Evolutionary conservation across 768 basidiomycete genomes (phyloP), one percentile per base, ranked within the genome.

Genomic region (Mycena epipterygia): DNA sequence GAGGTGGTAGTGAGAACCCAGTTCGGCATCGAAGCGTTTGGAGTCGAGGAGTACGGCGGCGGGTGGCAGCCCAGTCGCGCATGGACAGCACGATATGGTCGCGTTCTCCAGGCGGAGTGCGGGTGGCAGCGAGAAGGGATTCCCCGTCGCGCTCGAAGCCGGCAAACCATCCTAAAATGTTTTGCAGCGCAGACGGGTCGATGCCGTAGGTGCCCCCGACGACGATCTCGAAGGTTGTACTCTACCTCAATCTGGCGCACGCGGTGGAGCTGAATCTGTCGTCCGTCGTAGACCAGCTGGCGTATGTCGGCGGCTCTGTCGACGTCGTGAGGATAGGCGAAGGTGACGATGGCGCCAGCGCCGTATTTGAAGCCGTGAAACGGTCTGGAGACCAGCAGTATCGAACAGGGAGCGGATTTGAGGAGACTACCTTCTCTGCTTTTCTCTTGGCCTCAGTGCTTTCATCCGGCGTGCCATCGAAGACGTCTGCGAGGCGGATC

Each of bases 161-260:
- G 9, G 8, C 46, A 16, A 61, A 49, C 59, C 59, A 61, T 11
- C n/a, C n/a, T n/a, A n/a, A 21, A 27, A 9, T 21, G 25, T 30
- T 30, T 33, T 11, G 25, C 46, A 1, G 13, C 46, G 30, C 21
- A 21, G 11, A 25, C 46, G 12, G 3, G 7, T 46, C 42, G 33
- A 32, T 32, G 42, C 27, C 6, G 1, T 4, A 3, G 44, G 41
- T 30, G 7, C 59, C 59, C 44, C 44, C 46, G 13, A 61, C 59
- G 11, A 49, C 25, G 21, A 61, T 21, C 46, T 61, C 59, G 33
- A 61, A 61, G 13, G 59, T 13, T 2, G 13, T 17, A n/a, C 2
- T 23, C 42, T n/a, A 35, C 29, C 14, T 61, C 59, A 21, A 61
- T 48, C 46, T 61, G 59, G 5, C 59, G 59, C 5, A 52, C 51